Conservation (phyloP, 176 grass and related monocot species). For the Ensete ventricosum region DNA sequence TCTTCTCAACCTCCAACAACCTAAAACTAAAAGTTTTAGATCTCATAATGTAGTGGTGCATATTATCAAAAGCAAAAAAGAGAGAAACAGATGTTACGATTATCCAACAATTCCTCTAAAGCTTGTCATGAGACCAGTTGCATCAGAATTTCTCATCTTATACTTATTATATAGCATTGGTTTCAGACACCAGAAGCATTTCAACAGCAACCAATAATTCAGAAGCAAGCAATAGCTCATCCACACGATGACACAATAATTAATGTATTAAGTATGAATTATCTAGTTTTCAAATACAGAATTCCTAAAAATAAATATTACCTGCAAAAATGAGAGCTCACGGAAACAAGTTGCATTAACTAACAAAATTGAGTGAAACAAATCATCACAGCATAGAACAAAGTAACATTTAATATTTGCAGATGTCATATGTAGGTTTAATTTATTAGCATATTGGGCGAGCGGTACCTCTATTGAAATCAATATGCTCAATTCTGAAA, state of each 20-base stretch:
- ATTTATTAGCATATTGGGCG: not conserved
- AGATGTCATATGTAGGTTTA: not conserved
- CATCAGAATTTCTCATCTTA: not conserved
- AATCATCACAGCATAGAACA: not conserved
- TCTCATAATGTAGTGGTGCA: not conserved
- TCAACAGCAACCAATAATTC: not conserved
- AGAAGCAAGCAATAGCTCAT: not conserved
- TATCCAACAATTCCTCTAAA: not conserved
- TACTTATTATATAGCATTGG: not conserved
- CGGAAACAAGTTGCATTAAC: not conserved
- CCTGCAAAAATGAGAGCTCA: not conserved
- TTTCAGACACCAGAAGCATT: not conserved
- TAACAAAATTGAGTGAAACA: not conserved
- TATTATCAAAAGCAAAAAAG: not conserved
- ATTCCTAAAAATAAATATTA: not conserved
- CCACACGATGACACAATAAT: not conserved
- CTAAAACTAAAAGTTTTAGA: not conserved
- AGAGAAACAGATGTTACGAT: not conserved
- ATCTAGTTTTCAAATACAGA: not conserved
- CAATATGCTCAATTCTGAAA: constrained; percentile 1
- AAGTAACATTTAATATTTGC: not conserved
- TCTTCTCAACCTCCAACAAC: not conserved
- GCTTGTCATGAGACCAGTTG: not conserved
- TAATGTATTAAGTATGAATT: not conserved
- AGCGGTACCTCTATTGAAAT: not conserved